These are phyloP conservation scores for Tulasnella sp. DNA, from an alignment of 768 basidiomycete genomes.

Conservation along the genomic window DNA sequence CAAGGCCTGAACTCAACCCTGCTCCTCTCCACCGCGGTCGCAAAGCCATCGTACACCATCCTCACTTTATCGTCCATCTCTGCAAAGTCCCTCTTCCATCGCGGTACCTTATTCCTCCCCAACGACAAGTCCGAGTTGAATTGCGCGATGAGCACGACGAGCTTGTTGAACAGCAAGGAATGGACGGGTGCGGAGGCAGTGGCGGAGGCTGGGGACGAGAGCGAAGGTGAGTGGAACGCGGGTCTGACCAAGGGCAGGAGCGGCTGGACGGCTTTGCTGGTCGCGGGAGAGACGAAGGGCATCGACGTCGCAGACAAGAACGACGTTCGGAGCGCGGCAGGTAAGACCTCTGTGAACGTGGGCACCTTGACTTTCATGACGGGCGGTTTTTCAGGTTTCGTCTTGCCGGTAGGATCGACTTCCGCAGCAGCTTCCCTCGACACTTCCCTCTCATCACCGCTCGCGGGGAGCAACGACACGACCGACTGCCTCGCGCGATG, in stretches of 20 bases:
- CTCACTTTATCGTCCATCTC: slow-evolving; percentile 16
- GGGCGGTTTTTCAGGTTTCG: not conserved
- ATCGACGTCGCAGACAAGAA: not conserved
- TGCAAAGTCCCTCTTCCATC: slow-evolving; percentile 21
- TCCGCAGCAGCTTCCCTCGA: not conserved
- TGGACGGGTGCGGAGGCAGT: not conserved
- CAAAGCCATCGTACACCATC: slow-evolving; percentile 11
- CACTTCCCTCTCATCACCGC: not conserved
- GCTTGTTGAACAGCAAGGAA: not conserved
- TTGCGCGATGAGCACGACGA: not conserved
- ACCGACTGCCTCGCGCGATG: not conserved
- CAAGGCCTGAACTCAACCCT: slow-evolving; percentile 12
- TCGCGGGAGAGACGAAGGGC: not conserved
- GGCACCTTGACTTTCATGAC: not conserved
- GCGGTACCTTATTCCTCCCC: not conserved
- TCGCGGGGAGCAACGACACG: not conserved
- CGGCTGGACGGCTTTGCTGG: not conserved
- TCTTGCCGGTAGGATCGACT: not conserved
- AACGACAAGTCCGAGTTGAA: slow-evolving; percentile 19
- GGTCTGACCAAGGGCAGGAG: not conserved
- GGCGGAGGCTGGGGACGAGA: not conserved
- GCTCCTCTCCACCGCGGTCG: slow-evolving; percentile 4
- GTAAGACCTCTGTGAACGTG: not conserved
- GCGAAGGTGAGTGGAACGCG: not conserved
- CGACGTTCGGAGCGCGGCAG: not conserved